Evolutionary conservation across 129 eudicot species (phyloP).

Genomic region (Saussurea involucrata): DNA sequence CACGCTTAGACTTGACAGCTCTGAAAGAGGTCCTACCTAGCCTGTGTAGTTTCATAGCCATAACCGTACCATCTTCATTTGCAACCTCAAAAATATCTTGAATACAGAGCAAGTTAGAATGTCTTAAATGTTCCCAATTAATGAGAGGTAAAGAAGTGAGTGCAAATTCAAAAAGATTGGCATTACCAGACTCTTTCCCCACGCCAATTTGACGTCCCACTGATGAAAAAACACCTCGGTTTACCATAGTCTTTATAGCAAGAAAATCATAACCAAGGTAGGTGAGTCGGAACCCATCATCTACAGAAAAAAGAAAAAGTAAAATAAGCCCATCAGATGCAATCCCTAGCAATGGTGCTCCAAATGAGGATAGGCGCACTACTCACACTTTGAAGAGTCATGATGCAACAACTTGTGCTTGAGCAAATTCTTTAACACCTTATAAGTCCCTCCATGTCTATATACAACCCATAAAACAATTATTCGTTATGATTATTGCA

Average conservation of each 20-base stretch:
- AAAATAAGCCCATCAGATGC: neutral
- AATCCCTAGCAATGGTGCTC: neutral
- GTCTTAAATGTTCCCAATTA: neutral
- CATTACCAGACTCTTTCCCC: conserved; percentile 90
- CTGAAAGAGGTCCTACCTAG: conserved; percentile 90
- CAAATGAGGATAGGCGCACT: neutral
- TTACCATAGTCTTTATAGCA: conserved; percentile 88
- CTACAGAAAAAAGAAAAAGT: conserved; percentile 36
- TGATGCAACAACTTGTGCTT: conserved; percentile 91
- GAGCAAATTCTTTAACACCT: conserved; percentile 88
- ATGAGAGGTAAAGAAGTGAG: neutral
- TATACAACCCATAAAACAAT: conserved; percentile 7
- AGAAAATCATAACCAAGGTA: conserved; percentile 97
- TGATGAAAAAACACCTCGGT: conserved; percentile 74
- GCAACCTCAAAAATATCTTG: conserved; percentile 97
- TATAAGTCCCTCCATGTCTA: conserved; percentile 97
- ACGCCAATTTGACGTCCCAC: conserved; percentile 99
- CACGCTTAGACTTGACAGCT: conserved; percentile 97
- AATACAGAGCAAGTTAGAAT: conserved; percentile 7
- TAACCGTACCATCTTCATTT: conserved; percentile 81
- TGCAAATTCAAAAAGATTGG: conserved; percentile 1
- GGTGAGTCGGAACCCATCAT: conserved; percentile 93
- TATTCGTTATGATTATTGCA: neutral
- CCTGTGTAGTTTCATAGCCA: conserved; percentile 94
- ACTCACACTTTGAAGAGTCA: conserved; percentile 86